Evolutionary conservation across 148 eudicot species (phyloP).

Genomic region (Nepenthes mirabilis): DNA sequence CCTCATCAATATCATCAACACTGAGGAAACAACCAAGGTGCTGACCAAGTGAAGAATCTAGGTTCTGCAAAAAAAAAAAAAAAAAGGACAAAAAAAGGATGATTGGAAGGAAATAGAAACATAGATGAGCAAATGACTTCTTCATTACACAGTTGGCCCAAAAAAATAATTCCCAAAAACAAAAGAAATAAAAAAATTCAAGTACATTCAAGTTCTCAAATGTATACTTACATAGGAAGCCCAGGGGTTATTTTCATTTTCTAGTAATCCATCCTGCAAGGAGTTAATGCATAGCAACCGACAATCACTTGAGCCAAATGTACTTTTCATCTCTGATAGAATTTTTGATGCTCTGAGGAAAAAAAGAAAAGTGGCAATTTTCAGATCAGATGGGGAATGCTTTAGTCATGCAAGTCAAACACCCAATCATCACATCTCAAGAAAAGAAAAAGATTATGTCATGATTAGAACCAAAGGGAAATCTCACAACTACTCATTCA

Average conservation of each 20-base stretch:
- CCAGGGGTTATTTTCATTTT: constrained; percentile 60
- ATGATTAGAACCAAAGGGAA: not conserved
- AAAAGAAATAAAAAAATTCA: constrained; percentile 2
- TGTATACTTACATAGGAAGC: constrained; percentile 47
- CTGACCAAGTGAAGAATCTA: constrained; percentile 23
- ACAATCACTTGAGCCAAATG: constrained; percentile 79
- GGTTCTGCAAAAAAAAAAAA: constrained; percentile 32
- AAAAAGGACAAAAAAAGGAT: not conserved
- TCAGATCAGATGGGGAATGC: not conserved
- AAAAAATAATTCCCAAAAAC: not conserved
- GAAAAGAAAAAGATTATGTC: too few species aligned
- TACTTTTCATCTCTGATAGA: constrained; percentile 62
- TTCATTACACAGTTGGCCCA: not conserved
- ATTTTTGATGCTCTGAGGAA: constrained; percentile 58
- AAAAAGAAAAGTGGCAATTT: not conserved
- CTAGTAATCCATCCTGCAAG: constrained; percentile 33
- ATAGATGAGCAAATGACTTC: not conserved
- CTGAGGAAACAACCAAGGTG: constrained; percentile 51
- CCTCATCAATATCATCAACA: constrained; percentile 71
- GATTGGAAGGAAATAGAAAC: not conserved
- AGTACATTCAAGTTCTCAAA: not conserved
- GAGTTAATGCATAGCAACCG: constrained; percentile 76
- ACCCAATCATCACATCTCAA: too few species aligned
- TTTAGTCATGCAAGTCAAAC: too few species aligned
- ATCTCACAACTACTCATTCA: not conserved